phyloP scores from a whole-genome alignment of 2,329 filamentous ascomycete species.

The Cadophora gregata region DNA sequence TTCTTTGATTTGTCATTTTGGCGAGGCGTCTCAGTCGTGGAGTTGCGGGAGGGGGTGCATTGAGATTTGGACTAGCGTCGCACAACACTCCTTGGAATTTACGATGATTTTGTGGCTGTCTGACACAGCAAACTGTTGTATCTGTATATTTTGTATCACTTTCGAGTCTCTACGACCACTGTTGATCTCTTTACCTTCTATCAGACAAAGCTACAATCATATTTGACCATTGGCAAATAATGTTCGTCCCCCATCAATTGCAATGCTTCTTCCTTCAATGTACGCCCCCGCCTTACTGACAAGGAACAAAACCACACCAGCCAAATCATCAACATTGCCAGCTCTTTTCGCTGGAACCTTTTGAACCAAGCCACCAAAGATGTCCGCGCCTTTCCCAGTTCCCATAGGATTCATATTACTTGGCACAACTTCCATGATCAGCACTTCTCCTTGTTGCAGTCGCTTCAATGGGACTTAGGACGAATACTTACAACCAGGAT shows the following conservation, averaged over 20 bases:
- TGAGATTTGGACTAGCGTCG: background rate
- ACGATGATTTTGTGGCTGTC: background rate
- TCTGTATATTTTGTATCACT: background rate
- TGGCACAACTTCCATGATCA: conserved; percentile 46
- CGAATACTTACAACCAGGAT: conserved; percentile 50
- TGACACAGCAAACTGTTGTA: background rate
- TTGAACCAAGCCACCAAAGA: conserved; percentile 50
- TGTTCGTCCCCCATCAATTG: conserved; percentile 49
- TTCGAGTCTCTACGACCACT: background rate
- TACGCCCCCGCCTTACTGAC: conserved; percentile 50
- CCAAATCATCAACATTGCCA: conserved; percentile 50
- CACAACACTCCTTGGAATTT: background rate
- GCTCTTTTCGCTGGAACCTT: conserved; percentile 49
- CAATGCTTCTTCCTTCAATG: conserved; percentile 48
- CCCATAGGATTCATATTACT: conserved; percentile 52
- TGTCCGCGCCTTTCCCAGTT: conserved; percentile 47
- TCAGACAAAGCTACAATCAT: conserved; percentile 22
- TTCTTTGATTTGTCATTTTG: background rate
- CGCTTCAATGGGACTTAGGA: background rate
- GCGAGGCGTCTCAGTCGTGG: background rate
- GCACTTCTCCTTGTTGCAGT: background rate
- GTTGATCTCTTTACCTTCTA: background rate
- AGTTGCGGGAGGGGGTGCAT: background rate
- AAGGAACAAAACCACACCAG: conserved; percentile 51
- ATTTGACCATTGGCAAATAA: conserved; percentile 50